Evolutionary conservation across 805 yeast species (phyloP), one percentile per base, ranked within the genome.

Genomic region (Cyberlindnera meyerae): DNA sequence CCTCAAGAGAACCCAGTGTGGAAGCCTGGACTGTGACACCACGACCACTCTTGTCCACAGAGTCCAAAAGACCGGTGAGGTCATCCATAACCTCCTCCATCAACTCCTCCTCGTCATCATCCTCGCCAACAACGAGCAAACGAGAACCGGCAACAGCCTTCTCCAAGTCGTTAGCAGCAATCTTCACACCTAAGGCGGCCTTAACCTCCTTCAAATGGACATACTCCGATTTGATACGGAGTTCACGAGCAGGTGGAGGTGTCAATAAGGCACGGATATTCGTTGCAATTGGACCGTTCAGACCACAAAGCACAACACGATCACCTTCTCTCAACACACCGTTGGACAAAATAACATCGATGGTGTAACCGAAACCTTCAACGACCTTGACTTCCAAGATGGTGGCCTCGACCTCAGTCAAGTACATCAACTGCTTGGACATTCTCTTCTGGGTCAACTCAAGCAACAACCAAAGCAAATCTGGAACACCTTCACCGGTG

Each of bases 401-500:
- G 16, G 99, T 93, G 38, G 98, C 97, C 66, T 89, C 97, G 42
- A 93, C 80, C 60, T 82, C 78, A 24, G 97, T 80, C 48, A 93
- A 70, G 71, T 93, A 93, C 90, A 86, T 90, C 68, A 93, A 80
- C 71, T 90, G 97, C 64, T 89, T 89, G 48, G 96, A 85, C 99
- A 93, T 93, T 71, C 98, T 83, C 79, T 86, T 84, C 68, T 93
- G 97, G 12, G 98, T 93, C 55, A 93, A 76, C 65, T 93, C 97
- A 54, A 93, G 74, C 58, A 93, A 71, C 63, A 93, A 75, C 90
- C 96, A 88, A 58, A 93, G 77, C 68, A 93, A 74, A 77, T 93
- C 99, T 34, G 99, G 98, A 53, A 93, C 94, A 84, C 99, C 99
- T 68, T 93, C 99, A 63, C 99, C 99, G 11, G 97, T 89, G 30